Evolutionary conservation across 345 rosid genomes (phyloP), one percentile per base, ranked within the genome.

Genomic region (Syzygium aqueum): DNA sequence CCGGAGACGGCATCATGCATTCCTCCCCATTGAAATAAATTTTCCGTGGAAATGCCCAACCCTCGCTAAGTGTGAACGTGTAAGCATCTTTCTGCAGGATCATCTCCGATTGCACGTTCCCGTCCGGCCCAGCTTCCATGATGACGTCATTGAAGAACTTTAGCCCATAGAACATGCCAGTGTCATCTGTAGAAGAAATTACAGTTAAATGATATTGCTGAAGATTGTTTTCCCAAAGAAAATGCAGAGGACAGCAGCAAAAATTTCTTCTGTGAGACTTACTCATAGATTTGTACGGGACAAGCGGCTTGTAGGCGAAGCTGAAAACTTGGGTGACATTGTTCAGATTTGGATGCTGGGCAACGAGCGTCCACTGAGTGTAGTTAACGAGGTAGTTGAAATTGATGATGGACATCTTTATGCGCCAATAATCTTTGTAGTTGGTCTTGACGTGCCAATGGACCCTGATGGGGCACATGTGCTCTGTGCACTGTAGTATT

Each of bases 31-130:
- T 92, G 92, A 95, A 96, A 77, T 94, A 93, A 11, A 96, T 91
- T 90, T 92, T 93, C 85, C 92, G 86, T n/a, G 98, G 98, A 87
- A 95, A 94, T 40, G 94, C 95, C 98, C 98, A 95, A 49, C 98
- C 97, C 87, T 93, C 92, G 22, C 93, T 93, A 43, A 95, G 89
- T 50, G 96, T 95, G 91, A 94, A 94, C 49, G 90, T 89, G 49
- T 88, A 85, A 46, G 87, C 65, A 56, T 94, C 98, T 91, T 96
- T 96, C 61, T 86, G 93, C 89, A 95, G 90, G 28, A 96, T 92
- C 49, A 96, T 51, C 90, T 94, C 96, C 1, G 96, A 91, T 84
- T 94, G 97, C 73, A 92, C 95, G 87, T 93, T 92, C 27, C 95
- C 97, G 9, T 77, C n/a, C 6, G 92, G 92, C 15, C 95, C 95